A percentile compares a stretch with the other conserved stretches of the same genome.
phyloP scores from a whole-genome alignment of 1,139 yeast genomes.

The Blastobotrys buckinghamii region DNA sequence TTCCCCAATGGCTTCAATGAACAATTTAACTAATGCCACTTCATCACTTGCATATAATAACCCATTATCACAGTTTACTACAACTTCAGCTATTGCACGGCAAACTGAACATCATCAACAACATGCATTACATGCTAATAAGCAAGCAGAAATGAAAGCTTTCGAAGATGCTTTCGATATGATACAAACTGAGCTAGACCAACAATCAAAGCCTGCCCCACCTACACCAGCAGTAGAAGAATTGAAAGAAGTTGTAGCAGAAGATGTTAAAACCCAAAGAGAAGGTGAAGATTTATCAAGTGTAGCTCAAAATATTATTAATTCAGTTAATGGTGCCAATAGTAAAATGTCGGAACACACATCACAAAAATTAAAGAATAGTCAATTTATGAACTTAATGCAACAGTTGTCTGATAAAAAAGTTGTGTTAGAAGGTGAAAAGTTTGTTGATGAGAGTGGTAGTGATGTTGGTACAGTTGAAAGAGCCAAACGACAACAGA shows the following conservation, averaged over 20 bases:
- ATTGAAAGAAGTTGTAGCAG: not conserved
- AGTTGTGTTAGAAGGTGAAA: conserved; percentile 30
- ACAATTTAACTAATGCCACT: conserved; percentile 3
- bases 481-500: conserved; percentile 2
- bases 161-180: conserved; percentile 29
- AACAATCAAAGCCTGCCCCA: not conserved
- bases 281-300: conserved; percentile 27
- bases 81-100: conserved; percentile 15
- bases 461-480: conserved; percentile 14
- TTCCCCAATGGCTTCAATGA: not conserved
- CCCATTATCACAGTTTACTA: conserved; percentile 17
- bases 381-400: conserved; percentile 38
- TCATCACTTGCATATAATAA: conserved; percentile 6
- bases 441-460: conserved; percentile 31
- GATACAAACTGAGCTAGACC: conserved; percentile 20
- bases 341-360: conserved; percentile 16
- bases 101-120: conserved; percentile 26
- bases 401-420: conserved; percentile 31
- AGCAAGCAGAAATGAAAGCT: conserved; percentile 19
- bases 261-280: conserved; percentile 10
- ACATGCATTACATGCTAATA: conserved; percentile 17
- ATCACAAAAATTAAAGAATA: conserved; percentile 32
- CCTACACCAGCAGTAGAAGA: conserved; percentile 4
- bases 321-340: conserved; percentile 21
- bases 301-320: conserved; percentile 30